Base-by-base conservation (phyloP, 176 grass and related monocot species). In the Bothriochloa decipiens region DNA sequence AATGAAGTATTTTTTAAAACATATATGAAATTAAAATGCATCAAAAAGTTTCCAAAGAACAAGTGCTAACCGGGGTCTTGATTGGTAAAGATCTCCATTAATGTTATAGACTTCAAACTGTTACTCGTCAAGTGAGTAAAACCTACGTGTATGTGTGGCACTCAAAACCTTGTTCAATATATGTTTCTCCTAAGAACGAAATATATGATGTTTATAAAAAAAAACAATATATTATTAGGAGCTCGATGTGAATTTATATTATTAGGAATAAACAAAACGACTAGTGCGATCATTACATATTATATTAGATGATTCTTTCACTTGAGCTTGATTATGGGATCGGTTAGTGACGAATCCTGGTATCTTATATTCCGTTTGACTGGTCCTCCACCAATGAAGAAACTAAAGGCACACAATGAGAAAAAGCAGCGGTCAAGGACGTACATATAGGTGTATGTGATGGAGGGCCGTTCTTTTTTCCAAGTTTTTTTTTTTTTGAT, bases 381-480 rank as follows among this genome's bases (percentile, higher is more conserved):
- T 62, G 46, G 18, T 20, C 35, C 70, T 16, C 11, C 10, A 25
- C 63, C 84, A 29, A 16, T 22, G 58, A n/a, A 25, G 18, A 43
- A 68, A 7, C 17, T 6, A 39, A 29, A 49, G 23, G 41, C n/a
- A 73, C 43, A 11, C n/a, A 1, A 25, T 25, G 40, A 16, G 12
- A 83, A 83, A 83, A 83, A 74, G 40, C 39, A 74, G 32, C 6
- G 69, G 81, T 40, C 7, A 64, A 20, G 69, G 43, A 47, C 17
- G 29, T n/a, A 25, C 4, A 15, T 13, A 7, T 25, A 20, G 33
- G 40, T 28, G 62, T 76, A 45, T 46, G 36, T 20, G 14, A 76
- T 18, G 85, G 85, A 82, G 27, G 36, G 47, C 85, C 85, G 58
- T 82, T 68, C 72, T 76, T 87, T 87, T 55, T 16, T 3, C 7